A percentile compares a stretch with the other conserved stretches of the same genome.
phyloP scores from a whole-genome alignment of 2,329 filamentous ascomycete genomes.

The Fusarium continuum region DNA sequence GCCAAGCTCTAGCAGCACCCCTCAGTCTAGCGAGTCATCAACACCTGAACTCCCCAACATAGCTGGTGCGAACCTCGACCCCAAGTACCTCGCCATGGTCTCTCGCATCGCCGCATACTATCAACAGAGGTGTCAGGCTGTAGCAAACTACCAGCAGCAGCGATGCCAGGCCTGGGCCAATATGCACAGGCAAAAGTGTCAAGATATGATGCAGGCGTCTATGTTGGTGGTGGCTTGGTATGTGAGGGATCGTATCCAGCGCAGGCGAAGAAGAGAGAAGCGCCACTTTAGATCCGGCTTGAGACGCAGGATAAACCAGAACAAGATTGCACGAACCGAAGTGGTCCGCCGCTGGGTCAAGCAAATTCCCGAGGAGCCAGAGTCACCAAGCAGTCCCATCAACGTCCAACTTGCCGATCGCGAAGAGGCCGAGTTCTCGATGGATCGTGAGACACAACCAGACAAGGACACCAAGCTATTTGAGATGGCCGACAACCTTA shows the following conservation, averaged over 20 bases:
- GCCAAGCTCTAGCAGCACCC: conserved; percentile 24
- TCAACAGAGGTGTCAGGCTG: conserved; percentile 58
- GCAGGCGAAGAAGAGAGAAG: conserved; percentile 54
- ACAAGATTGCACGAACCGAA: conserved; percentile 53
- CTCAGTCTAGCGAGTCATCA: conserved; percentile 33
- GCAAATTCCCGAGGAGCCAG: conserved; percentile 49
- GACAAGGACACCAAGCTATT: conserved; percentile 57
- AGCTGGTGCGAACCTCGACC: conserved; percentile 48
- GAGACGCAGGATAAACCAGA: conserved; percentile 45
- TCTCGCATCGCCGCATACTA: conserved; percentile 60
- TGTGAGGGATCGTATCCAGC: conserved; percentile 57
- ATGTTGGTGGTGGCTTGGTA: conserved; percentile 62
- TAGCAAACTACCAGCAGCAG: conserved; percentile 58
- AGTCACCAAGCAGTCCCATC: conserved; percentile 45
- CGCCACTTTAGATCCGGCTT: conserved; percentile 54
- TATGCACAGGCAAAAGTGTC: conserved; percentile 57
- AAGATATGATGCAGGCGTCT: conserved; percentile 59
- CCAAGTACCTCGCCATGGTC: conserved; percentile 56
- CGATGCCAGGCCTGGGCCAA: conserved; percentile 59
- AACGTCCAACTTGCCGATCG: conserved; percentile 46
- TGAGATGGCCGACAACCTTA: conserved; percentile 57
- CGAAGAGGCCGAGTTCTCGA: conserved; percentile 53
- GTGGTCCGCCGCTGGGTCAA: conserved; percentile 56
- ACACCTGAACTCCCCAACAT: conserved; percentile 37
- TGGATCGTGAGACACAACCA: conserved; percentile 51